Base-by-base conservation (phyloP, 768 basidiomycete genomes). In the Cubamyces lactineus region DNA sequence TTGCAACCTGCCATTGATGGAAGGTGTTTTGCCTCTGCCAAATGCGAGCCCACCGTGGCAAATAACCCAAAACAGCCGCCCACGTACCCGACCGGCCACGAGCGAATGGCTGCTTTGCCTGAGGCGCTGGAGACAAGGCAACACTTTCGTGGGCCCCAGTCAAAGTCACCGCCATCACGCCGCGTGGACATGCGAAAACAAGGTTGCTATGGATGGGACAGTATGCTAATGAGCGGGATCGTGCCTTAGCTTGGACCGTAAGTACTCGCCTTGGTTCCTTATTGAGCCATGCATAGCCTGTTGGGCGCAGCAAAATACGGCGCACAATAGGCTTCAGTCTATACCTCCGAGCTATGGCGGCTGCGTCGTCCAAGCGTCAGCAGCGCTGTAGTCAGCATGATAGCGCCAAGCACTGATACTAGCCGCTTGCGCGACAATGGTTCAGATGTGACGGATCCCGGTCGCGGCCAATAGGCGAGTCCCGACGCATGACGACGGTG, bases 1-100 rank as follows among this genome's bases (percentile, higher is more conserved):
- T 65, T 65, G 64, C 55, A 30, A 53, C 45, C 24, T 65, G 60
- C 64, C 57, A 54, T n/a, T 28, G 51, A 46, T 38, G 64, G 64
- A 16, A 61, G 21, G 52, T 65, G 60, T 65, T 61, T 56, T 17
- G 60, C 45, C 26, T 7, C 46, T 28, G 53, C 49, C 64, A 65
- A 65, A 65, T 47, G n/a, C 57, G 56, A 48, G 61, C 59, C 64
- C 60, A 65, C 57, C 40, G 41, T 52, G 42, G 30, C 55, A 61
- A 65, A 51, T 38, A 65, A 16, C 38, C 38, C 41, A 51, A 61
- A 65, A 65, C 55, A 65, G 49, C 57, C 57, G 57, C 57, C 49
- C 49, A 59, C 57, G 38, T 38, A 23, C 19, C 49, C 49, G 41
- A 26, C 49, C 41, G 28, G 40, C 15, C 34, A 15, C 45, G 34